Base-by-base conservation (phyloP, 2,329 filamentous ascomycete genomes). In the Lachnellula cervina region DNA sequence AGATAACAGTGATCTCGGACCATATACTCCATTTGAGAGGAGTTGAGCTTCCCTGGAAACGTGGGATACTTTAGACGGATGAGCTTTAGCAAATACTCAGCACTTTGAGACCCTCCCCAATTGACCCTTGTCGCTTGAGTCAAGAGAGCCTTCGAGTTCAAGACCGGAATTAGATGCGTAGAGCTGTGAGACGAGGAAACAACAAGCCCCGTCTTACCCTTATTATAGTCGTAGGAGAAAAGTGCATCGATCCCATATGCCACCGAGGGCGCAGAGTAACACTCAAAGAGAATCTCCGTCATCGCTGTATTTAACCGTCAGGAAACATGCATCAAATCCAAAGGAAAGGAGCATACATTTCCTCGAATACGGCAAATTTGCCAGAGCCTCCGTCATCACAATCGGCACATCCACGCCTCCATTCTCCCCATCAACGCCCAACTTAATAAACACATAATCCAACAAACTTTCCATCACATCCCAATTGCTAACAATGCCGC, bases 211-310 rank as follows among this genome's bases (percentile, higher is more conserved):
- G 89, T 93, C 50, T 80, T 84, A 60, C 94, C 94, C 51, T 66
- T 64, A 70, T 99, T 99, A 75, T 96, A 89, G 59, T 87, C 81
- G 76, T 96, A 99, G 19, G 93, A 95, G 75, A 99, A 99, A 34
- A 99, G 82, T 11, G 92, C 95, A 72, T 99, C 94, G 74, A 99
- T 92, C 51, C 94, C 94, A 73, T 94, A 97, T 17, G 92, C 89
- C 25, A 97, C 80, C 1, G 90, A 93, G 0, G 94, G 93, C 11
- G 89, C 92, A 57, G 84, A 83, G 72, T 99, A 99, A 73, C 91
- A 95, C 73, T 99, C 94, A 71, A 97, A 99, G 11, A 99, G 77
- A 54, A 97, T 93, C 69, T 99, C 94, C 44, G 89, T 96, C 93
- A 97, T 97, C 64, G 89, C 90, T 96, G 62, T 52, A 56, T 52